Percentiles rank a stretch among this genome's conserved stretches.
These are phyloP conservation scores for Articulospora tetracladia DNA, from an alignment of 495 filamentous ascomycete genomes.

Conservation along the genomic window DNA sequence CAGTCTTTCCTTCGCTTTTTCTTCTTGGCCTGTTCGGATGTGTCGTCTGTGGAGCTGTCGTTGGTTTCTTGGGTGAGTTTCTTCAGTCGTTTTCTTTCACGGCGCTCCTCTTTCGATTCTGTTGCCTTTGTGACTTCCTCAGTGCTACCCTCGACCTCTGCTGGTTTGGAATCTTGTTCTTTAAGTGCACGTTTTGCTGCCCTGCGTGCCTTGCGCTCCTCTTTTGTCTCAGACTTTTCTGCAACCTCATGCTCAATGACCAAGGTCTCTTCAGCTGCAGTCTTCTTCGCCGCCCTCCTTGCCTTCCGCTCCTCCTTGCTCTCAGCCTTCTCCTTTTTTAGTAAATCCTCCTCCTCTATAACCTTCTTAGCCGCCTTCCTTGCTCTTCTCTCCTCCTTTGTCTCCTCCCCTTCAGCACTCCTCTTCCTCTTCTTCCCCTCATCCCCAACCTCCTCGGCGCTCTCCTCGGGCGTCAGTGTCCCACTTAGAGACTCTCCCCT, in stretches of 20 bases:
- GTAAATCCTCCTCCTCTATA: conserved; percentile 16
- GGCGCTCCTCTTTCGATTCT: conserved; percentile 37
- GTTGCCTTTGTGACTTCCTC: conserved; percentile 19
- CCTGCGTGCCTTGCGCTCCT: conserved; percentile 34
- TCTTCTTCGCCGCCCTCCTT: conserved; percentile 37
- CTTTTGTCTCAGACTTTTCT: conserved; percentile 30
- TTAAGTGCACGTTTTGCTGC: conserved; percentile 31
- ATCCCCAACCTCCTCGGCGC: conserved; percentile 17
- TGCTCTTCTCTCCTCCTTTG: conserved; percentile 31
- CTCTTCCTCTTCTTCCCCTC: conserved; percentile 29
- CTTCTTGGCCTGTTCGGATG: conserved; percentile 15
- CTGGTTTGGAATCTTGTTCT: conserved; percentile 23
- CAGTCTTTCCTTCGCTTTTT: conserved; percentile 24
- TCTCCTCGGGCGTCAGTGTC: conserved; percentile 43
- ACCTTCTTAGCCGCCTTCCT: conserved; percentile 37
- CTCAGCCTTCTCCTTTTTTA: conserved; percentile 26
- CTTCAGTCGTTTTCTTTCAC: conserved; percentile 25
- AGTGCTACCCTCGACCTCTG: conserved; percentile 16
- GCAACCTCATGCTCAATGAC: conserved; percentile 26
- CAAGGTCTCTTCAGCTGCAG: conserved; percentile 17
- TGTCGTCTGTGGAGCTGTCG: conserved; percentile 2
- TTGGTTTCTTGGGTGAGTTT: conserved; percentile 43
- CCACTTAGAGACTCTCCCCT: conserved; percentile 69
- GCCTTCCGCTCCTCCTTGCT: conserved; percentile 25
- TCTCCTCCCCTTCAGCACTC: conserved; percentile 29